These are phyloP conservation scores for Penicillium macrosclerotiorum DNA, from an alignment of 495 filamentous ascomycete species.

Conservation along the genomic window DNA sequence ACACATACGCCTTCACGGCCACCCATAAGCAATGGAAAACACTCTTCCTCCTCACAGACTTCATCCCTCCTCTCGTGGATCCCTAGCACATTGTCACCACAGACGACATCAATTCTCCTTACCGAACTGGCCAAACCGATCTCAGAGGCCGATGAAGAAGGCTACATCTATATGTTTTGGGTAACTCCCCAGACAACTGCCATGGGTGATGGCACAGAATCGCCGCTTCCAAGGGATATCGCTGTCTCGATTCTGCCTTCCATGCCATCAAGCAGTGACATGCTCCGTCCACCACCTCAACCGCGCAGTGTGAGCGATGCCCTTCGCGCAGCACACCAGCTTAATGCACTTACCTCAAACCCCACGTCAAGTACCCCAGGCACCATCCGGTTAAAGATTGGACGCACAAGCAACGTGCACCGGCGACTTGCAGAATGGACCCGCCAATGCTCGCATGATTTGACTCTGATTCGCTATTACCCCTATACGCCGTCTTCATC, in stretches of 20 bases:
- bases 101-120: constrained; percentile 63
- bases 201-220: constrained; percentile 17
- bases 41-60: constrained; percentile 45
- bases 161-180: constrained; percentile 99
- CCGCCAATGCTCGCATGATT: constrained; percentile 83
- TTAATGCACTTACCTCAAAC: constrained; percentile 40
- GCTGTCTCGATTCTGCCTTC: constrained; percentile 58
- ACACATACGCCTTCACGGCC: constrained; percentile 14
- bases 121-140: constrained; percentile 81
- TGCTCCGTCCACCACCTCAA: constrained; percentile 33
- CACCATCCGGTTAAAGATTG: constrained; percentile 85
- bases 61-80: constrained; percentile 61
- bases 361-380: constrained; percentile 28
- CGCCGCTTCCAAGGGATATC: constrained; percentile 53
- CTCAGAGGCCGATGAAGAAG: constrained; percentile 72
- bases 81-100: constrained; percentile 57
- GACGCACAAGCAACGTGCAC: constrained; percentile 86
- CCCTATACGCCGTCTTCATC: constrained; percentile 68
- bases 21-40: constrained; percentile 10
- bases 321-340: constrained; percentile 50
- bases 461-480: constrained; percentile 87
- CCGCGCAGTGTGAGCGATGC: constrained; percentile 65
- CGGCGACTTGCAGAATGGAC: constrained; percentile 89
- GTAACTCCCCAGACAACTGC: constrained; percentile 55
- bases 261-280: constrained; percentile 15